Evolutionary conservation across 306 rosid genomes (phyloP).

Genomic region (Prunus armeniaca): DNA sequence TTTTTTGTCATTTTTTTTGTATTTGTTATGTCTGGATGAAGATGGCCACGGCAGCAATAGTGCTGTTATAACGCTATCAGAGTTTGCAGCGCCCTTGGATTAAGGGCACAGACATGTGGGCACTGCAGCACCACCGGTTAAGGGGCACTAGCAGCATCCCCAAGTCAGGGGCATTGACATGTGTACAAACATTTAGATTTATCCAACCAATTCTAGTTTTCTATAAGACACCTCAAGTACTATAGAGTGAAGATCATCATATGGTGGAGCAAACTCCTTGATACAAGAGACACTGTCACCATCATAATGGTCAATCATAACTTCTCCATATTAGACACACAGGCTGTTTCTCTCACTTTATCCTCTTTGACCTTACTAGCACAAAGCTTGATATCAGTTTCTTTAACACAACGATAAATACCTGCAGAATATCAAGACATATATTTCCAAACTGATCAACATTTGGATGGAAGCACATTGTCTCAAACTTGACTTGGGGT

Average conservation of each 20-base stretch:
- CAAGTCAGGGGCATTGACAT: neutral
- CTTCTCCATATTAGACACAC: neutral
- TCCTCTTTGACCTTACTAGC: neutral
- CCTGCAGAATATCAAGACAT: conserved; percentile 98
- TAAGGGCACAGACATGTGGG: neutral
- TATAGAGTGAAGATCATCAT: neutral
- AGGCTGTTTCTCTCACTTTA: neutral
- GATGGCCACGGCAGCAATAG: neutral
- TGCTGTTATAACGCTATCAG: neutral
- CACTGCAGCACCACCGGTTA: neutral
- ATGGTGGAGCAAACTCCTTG: neutral
- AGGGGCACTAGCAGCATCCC: neutral
- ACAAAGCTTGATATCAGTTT: neutral
- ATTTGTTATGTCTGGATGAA: neutral
- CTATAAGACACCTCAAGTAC: neutral
- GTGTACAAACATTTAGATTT: neutral
- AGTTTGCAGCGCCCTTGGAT: neutral
- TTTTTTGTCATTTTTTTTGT: neutral
- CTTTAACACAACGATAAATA: conserved; percentile 24
- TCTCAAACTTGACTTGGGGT: conserved; percentile 89
- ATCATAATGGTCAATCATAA: neutral
- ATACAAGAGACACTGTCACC: neutral
- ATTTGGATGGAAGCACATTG: conserved; percentile 95
- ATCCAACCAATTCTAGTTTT: neutral
- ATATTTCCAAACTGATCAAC: conserved; percentile 96